Percentiles rank a stretch among this genome's conserved stretches.
Conservation (phyloP, 257 asterid genomes). For the Anisodus tanguticus region DNA sequence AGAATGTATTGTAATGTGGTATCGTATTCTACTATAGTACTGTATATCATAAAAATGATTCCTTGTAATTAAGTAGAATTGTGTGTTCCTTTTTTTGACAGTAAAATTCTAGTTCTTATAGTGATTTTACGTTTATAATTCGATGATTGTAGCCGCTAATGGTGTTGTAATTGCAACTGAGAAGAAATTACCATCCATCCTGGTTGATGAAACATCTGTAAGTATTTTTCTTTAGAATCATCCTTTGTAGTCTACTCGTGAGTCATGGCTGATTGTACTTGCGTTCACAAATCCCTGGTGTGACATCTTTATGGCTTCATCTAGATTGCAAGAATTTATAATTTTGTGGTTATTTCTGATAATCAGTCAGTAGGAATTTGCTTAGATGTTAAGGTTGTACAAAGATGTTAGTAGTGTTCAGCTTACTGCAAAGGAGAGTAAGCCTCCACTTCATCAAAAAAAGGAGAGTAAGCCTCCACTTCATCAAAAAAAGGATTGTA, state of each 20-base stretch:
- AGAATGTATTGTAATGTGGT: neutral
- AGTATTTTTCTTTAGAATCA: conserved; percentile 42
- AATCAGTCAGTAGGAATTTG: neutral
- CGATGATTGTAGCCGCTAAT: conserved; percentile 80
- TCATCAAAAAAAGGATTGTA: too few species aligned
- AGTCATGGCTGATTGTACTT: conserved; percentile 14
- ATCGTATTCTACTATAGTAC: neutral
- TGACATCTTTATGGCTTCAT: neutral
- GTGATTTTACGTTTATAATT: neutral
- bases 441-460: too few species aligned
- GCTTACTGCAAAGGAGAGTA: neutral
- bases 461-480: too few species aligned
- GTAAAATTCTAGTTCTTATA: conserved; percentile 8
- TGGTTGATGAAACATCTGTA: conserved; percentile 98
- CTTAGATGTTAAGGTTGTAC: neutral
- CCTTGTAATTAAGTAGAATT: neutral
- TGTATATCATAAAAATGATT: neutral
- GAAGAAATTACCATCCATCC: conserved; percentile 92
- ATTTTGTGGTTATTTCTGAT: neutral
- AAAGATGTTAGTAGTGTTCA: neutral
- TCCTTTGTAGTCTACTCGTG: neutral
- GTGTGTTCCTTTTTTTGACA: neutral
- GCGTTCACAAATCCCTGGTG: neutral
- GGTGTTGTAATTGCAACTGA: conserved; percentile 99
- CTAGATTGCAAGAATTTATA: neutral